A percentile compares a stretch with the other conserved stretches of the same genome.
These are phyloP conservation scores for Cochlearia excelsa DNA, from an alignment of 345 rosid species.

Conservation along the genomic window DNA sequence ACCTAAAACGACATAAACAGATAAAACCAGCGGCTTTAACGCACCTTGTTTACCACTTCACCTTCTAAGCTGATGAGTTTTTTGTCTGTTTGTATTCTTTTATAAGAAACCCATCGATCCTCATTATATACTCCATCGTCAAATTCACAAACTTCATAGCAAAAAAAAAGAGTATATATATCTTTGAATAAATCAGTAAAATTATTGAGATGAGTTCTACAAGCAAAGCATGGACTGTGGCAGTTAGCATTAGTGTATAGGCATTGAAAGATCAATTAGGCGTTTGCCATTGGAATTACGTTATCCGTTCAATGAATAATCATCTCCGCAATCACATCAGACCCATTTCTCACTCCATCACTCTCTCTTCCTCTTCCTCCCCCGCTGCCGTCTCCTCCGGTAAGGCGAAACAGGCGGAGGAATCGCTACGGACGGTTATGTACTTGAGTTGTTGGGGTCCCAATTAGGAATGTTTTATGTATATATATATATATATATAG, in stretches of 20 bases:
- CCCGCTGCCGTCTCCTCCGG: conserved; percentile 3
- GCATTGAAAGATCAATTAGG: conserved; percentile 52
- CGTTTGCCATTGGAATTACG: conserved; percentile 50
- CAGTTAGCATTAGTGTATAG: conserved; percentile 52
- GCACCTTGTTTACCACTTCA: no score
- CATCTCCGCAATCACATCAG: conserved; percentile 34
- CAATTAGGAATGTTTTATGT: conserved; percentile 6
- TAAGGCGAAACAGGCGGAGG: conserved; percentile 53
- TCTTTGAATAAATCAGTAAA: no score
- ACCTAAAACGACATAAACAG: no score
- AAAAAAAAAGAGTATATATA: no score
- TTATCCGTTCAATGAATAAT: conserved; percentile 40
- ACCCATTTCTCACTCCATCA: conserved; percentile 37
- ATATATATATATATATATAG: no score
- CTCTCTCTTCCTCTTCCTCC: conserved; percentile 18
- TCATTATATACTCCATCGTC: no score
- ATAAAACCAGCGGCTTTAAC: no score
- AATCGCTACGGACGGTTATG: conserved; percentile 73
- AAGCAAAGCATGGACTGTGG: conserved; percentile 48
- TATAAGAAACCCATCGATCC: no score
- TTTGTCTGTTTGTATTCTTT: no score
- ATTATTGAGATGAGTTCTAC: conserved; percentile 29
- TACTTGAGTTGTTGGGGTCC: conserved; percentile 90
- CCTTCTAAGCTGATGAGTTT: no score
- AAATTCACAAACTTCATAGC: no score